These are phyloP conservation scores for Pinus tabuliformis DNA, from an alignment of 75 land plant species.

Conservation along the genomic window DNA sequence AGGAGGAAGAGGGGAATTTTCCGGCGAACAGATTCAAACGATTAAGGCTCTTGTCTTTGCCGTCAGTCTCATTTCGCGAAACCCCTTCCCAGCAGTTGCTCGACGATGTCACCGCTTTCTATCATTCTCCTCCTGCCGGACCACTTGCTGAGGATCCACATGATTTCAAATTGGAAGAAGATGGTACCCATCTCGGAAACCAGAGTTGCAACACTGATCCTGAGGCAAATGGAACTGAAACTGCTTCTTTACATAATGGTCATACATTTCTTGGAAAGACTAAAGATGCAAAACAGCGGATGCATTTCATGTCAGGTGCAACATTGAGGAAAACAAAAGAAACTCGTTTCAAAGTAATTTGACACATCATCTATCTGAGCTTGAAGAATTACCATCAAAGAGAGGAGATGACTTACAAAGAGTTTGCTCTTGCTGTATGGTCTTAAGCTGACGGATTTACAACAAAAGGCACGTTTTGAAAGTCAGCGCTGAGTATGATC, in stretches of 20 bases:
- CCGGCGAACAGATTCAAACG: slow-evolving; percentile 11
- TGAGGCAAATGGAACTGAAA: too few relatives aligned
- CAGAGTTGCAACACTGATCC: too few relatives aligned
- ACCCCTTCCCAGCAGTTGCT: slow-evolving; percentile 56
- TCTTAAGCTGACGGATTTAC: slow-evolving; percentile 57
- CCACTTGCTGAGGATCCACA: neutral
- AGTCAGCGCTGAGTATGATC: slow-evolving; percentile 74
- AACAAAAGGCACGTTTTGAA: slow-evolving; percentile 77
- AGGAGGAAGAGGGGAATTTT: neutral
- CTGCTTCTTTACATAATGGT: too few relatives aligned
- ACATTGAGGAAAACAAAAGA: slow-evolving; percentile 38
- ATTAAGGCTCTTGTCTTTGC: slow-evolving; percentile 57
- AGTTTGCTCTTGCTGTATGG: neutral
- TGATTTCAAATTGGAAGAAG: neutral
- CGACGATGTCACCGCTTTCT: slow-evolving; percentile 47
- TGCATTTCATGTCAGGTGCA: slow-evolving; percentile 37
- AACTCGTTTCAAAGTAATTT: slow-evolving; percentile 44
- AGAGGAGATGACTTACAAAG: too few relatives aligned
- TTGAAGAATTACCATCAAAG: too few relatives aligned
- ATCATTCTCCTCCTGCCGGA: slow-evolving; percentile 2
- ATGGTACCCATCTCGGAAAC: neutral
- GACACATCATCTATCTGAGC: slow-evolving; percentile 58
- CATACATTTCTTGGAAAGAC: too few relatives aligned
- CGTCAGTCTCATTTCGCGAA: slow-evolving; percentile 56
- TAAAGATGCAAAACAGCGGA: too few relatives aligned